Percentiles rank a stretch among this genome's conserved stretches.
These are phyloP conservation scores for Diaporthe batatas DNA, from an alignment of 2,329 filamentous ascomycete species.

Conservation along the genomic window DNA sequence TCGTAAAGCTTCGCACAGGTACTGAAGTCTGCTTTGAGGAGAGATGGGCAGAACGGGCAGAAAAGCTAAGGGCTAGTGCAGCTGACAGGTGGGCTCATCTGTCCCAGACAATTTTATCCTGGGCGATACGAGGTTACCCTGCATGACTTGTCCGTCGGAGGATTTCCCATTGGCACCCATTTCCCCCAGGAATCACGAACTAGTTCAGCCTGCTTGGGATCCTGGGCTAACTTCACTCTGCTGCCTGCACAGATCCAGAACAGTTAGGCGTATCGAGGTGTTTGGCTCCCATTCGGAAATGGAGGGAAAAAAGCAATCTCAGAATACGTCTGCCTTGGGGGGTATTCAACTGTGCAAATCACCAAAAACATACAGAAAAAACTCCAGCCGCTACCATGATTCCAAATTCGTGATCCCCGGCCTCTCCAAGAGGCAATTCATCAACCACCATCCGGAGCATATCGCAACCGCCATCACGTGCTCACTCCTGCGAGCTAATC, in stretches of 20 bases:
- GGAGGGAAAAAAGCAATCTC: neutral
- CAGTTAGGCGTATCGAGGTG: neutral
- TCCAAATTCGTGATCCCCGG: neutral
- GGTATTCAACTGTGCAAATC: slow-evolving; percentile 32
- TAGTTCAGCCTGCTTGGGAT: neutral
- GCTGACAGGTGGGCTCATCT: slow-evolving; percentile 13
- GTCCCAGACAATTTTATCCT: slow-evolving; percentile 12
- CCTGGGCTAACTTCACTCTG: neutral
- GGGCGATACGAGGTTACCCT: slow-evolving; percentile 12
- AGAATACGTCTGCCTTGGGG: slow-evolving; percentile 19
- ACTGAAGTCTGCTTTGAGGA: neutral
- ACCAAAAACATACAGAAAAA: slow-evolving; percentile 16
- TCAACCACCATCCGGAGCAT: neutral
- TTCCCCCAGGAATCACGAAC: neutral
- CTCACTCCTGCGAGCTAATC: neutral
- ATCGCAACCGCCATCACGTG: neutral
- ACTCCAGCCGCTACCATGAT: neutral
- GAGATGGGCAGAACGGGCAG: neutral
- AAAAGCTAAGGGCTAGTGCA: neutral
- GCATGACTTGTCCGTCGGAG: neutral
- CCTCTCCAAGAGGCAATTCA: neutral
- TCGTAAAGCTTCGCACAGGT: slow-evolving; percentile 2
- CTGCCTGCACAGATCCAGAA: too few species aligned
- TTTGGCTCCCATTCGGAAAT: neutral
- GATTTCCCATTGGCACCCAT: slow-evolving; percentile 6